Evolutionary conservation across 768 basidiomycete species (phyloP), one percentile per base, ranked within the genome.

Genomic region (Suillus lakei): DNA sequence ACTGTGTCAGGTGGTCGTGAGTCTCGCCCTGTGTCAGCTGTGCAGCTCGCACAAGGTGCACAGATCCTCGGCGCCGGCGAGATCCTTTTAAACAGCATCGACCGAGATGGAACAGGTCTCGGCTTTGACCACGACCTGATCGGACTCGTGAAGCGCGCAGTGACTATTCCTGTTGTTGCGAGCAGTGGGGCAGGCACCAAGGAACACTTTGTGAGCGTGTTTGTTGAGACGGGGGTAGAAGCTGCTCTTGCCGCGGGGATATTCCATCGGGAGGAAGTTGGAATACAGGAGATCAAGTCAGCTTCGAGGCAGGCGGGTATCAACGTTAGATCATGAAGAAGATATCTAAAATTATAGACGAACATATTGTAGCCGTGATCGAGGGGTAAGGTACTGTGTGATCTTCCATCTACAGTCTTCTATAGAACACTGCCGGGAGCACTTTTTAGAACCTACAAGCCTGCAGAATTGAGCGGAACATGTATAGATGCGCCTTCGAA

Each of bases 221-320:
- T 99, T 77, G 73, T 81, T 64, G 77, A 85, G 70, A 96, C 95
- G 4, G 84, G 80, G 4, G 95, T 90, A 2, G 96, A 97, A 77
- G 95, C 98, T 53, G 98, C 92, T 2, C 78, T 99, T 64, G 98
- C 98, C 12, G 98, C 98, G 13, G 98, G 98, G 2, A 98, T 99
- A 69, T 99, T 99, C 78, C 98, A 99, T 77, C 82, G 98, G 38
- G 86, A 84, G 54, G 92, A 98, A 76, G 97, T 99, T 5, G 82
- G 78, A 48, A 96, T 99, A 66, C 78, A 79, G 54, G 89, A 92
- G 58, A 92, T 98, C 63, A 99, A 98, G 79, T 77, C 78, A 50
- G 77, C 81, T 2, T 72, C 93, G 67, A 72, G 71, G 41, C 70
- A 67, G 5, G 82, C 82, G 15, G 78, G 79, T 0, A 83, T 92